Conservation (phyloP, 2,329 filamentous ascomycete genomes). For the Parastagonospora avenae region DNA sequence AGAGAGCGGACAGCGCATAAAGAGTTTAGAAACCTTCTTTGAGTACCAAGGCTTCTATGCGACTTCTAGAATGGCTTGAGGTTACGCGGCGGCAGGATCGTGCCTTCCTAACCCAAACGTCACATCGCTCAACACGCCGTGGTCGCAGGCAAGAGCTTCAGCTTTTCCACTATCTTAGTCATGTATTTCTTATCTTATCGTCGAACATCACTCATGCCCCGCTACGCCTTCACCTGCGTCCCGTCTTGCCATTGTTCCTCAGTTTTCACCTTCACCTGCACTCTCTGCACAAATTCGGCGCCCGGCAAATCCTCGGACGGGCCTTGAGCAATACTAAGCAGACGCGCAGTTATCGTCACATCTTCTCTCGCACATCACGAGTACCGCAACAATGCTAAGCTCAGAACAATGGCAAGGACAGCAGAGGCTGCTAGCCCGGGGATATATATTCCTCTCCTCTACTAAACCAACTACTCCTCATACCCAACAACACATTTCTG, state of each 20-base stretch:
- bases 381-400: conserved; percentile 5
- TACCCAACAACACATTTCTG: background rate
- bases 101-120: too few relatives aligned
- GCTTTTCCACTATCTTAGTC: too few relatives aligned
- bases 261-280: background rate
- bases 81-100: too few relatives aligned
- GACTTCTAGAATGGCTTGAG: too few relatives aligned
- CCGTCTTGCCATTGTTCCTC: background rate
- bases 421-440: background rate
- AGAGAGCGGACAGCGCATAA: too few relatives aligned
- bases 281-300: background rate
- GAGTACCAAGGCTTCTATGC: too few relatives aligned
- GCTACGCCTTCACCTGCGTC: background rate
- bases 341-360: background rate
- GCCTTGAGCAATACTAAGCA: conserved; percentile 5
- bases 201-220: too few relatives aligned
- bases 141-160: too few relatives aligned
- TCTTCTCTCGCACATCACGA: background rate
- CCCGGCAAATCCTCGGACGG: too few relatives aligned
- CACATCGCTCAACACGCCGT: too few relatives aligned
- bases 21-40: too few relatives aligned
- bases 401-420: conserved; percentile 3
- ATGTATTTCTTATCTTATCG: too few relatives aligned
- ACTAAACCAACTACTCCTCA: background rate
- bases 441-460: background rate